Percentiles rank a stretch among this genome's conserved stretches.
These are phyloP conservation scores for Gracilaria domingensis DNA, from an alignment of 23 red algal species.

Conservation along the genomic window DNA sequence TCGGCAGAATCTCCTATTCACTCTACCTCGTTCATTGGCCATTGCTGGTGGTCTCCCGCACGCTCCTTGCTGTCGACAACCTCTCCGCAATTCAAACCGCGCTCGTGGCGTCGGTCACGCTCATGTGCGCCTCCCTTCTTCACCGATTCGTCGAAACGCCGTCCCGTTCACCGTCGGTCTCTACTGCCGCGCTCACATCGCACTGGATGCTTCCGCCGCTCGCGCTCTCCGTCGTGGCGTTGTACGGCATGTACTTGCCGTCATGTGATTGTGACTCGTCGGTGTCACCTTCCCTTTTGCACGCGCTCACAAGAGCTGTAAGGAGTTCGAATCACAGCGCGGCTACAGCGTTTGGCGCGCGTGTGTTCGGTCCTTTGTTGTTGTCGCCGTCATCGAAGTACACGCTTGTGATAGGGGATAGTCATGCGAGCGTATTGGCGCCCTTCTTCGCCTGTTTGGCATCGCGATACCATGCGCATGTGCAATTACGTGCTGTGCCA, in stretches of 20 bases:
- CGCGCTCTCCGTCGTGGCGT: neutral
- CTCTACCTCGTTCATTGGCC: conserved; percentile 82
- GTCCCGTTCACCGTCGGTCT: neutral
- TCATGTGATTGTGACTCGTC: neutral
- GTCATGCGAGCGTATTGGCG: conserved; percentile 15
- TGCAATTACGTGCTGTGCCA: conserved; percentile 3
- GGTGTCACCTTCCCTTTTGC: neutral
- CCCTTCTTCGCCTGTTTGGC: conserved; percentile 23
- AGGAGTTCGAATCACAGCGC: neutral
- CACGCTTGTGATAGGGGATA: conserved; percentile 31
- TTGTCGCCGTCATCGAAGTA: neutral
- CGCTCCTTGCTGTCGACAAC: neutral
- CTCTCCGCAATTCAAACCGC: neutral
- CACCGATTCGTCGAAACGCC: neutral
- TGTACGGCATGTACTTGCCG: neutral
- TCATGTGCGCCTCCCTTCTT: neutral
- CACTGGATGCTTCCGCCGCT: neutral
- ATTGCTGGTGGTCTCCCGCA: conserved; percentile 18
- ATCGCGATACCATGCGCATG: neutral
- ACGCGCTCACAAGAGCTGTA: neutral
- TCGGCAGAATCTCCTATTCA: conserved; percentile 61
- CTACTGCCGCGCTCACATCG: neutral
- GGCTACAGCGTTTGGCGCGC: neutral
- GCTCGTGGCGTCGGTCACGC: neutral
- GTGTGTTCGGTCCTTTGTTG: neutral